Evolutionary conservation across 2,329 filamentous ascomycete genomes (phyloP), one percentile per base, ranked within the genome.

Genomic region (Mycosphaerella arachidis): DNA sequence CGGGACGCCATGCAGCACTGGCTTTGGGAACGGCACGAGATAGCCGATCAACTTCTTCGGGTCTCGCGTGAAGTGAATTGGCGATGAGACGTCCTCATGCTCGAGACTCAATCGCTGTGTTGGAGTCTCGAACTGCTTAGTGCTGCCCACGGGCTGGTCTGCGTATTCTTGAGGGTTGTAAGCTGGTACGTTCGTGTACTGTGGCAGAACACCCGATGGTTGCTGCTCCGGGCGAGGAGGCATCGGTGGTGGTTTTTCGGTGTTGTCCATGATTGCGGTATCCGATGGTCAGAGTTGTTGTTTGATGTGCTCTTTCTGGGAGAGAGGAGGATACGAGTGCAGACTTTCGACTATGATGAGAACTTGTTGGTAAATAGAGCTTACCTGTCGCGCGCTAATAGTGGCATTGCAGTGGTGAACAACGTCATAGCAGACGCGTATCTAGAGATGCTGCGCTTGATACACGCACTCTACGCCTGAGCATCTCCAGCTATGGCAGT

Each of bases 1-100:
- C 16, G 72, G 69, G 7, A 62, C 48, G 30, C 55, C 53, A 20
- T 53, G 50, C 40, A 78, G 58, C 0, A 69, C 63, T 4, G 77
- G 77, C 57, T 76, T 77, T 1, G 77, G 77, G 46, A 79, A 78
- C 0, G 77, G 77, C 6, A 79, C 69, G 1, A 79, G 68, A 56
- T 79, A 79, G 8, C 74, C 77, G 10, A 74, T 73, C 8, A 78
- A 70, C 54, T 73, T 76, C 52, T 77, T 75, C 4, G 76, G 72
- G 60, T 78, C 74, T 27, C 77, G 71, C 3, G 71, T 73, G 63
- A 77, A 77, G 59, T 74, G 75, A 13, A 78, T 69, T 6, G 75
- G 71, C 12, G 73, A 64, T 18, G 57, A 52, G 35, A 56, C 48
- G 33, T 63, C 62, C 37, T 61, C 46, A 53, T 63, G 40, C 35